Percentiles rank a stretch among this genome's conserved stretches.
Conservation (phyloP, 1,139 yeast species). For the Kodamaea fungicola region DNA sequence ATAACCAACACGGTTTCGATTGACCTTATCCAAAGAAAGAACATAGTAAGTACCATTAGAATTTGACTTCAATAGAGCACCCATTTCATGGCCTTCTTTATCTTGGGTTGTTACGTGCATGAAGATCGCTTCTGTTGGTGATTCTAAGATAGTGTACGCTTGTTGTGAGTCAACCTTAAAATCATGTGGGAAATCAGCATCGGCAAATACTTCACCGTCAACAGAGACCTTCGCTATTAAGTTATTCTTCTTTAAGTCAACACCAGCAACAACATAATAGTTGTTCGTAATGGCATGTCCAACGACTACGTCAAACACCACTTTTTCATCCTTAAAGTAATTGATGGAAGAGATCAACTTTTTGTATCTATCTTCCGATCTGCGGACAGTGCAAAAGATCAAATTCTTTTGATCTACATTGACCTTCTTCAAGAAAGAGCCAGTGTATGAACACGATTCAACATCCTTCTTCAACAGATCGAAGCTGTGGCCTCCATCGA, state of each 20-base stretch:
- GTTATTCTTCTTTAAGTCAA: constrained; percentile 35
- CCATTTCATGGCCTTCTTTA: constrained; percentile 56
- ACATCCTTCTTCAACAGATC: constrained; percentile 48
- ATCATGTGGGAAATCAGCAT: constrained; percentile 74
- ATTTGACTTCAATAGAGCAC: constrained; percentile 84
- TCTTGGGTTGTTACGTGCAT: constrained; percentile 74
- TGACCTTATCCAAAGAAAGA: constrained; percentile 66
- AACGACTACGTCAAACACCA: constrained; percentile 49
- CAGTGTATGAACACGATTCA: constrained; percentile 64
- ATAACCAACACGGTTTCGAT: constrained; percentile 67
- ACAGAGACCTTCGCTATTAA: constrained; percentile 71
- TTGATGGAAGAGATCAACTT: constrained; percentile 52
- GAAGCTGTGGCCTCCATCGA: constrained; percentile 65
- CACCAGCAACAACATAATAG: constrained; percentile 68
- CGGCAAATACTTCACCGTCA: constrained; percentile 80
- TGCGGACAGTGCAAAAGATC: constrained; percentile 57
- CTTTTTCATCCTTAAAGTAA: constrained; percentile 40
- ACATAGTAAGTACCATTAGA: constrained; percentile 95
- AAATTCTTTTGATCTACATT: constrained; percentile 41
- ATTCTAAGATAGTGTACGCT: constrained; percentile 82
- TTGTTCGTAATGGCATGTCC: constrained; percentile 68
- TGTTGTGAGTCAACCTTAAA: constrained; percentile 60
- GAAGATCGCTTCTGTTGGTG: constrained; percentile 71
- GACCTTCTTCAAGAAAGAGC: constrained; percentile 40
- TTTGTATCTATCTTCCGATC: constrained; percentile 10